These are phyloP conservation scores for Chenopodium berlandieri DNA, from an alignment of 148 eudicot species.

Conservation along the genomic window DNA sequence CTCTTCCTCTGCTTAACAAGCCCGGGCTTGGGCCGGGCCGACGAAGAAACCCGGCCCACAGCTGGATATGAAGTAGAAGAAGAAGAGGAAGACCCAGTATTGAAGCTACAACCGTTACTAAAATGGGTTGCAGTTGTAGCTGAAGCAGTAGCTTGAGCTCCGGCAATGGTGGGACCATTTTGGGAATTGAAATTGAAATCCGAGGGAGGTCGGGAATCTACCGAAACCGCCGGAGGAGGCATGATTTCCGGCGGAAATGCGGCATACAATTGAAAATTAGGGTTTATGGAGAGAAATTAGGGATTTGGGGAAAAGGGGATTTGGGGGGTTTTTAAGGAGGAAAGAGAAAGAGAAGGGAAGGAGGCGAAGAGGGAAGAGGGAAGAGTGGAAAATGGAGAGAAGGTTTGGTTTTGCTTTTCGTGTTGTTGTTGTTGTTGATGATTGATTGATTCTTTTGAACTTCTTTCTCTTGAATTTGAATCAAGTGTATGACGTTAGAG, in stretches of 20 bases:
- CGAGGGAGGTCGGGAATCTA: slow-evolving; percentile 14
- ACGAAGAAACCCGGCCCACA: slow-evolving; percentile 8
- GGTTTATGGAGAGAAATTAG: slow-evolving; percentile 13
- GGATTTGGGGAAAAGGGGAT: slow-evolving; percentile 11
- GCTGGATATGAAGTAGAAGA: slow-evolving; percentile 11
- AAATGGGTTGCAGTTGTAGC: neutral
- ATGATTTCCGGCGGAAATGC: slow-evolving; percentile 10
- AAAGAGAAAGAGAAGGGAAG: neutral
- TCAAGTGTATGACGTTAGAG: too few species aligned
- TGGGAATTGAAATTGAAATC: slow-evolving; percentile 15
- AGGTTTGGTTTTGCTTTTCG: too few species aligned
- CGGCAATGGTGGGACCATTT: neutral
- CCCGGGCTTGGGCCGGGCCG: slow-evolving; percentile 51
- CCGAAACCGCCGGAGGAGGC: slow-evolving; percentile 30
- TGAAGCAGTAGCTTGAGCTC: too few species aligned
- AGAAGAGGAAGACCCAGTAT: slow-evolving; percentile 16
- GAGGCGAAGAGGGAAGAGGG: neutral
- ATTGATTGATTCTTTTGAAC: neutral
- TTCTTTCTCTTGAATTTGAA: neutral
- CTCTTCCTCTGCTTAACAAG: slow-evolving; percentile 45
- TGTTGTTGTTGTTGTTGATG: neutral
- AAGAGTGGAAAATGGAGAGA: neutral
- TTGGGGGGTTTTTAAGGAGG: neutral
- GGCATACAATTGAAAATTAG: slow-evolving; percentile 26
- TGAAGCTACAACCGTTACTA: slow-evolving; percentile 24